Percentiles rank a stretch among this genome's conserved stretches.
Conservation (phyloP, 2,329 filamentous ascomycete species). For the Reticulascus tulasneorum region DNA sequence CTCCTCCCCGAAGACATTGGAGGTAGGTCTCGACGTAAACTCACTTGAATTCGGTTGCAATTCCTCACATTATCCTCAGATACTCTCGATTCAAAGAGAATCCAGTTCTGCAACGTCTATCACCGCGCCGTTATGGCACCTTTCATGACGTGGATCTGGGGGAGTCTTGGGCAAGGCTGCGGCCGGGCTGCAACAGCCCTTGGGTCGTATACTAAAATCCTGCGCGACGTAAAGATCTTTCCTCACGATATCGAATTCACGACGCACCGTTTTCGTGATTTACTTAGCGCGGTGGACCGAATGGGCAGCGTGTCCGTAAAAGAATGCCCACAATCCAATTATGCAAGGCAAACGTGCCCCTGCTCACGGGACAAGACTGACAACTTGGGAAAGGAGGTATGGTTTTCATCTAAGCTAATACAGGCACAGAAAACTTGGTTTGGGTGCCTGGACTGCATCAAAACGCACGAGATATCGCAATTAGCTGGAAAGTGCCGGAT, state of each 20-base stretch:
- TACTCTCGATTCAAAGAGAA: constrained; percentile 10
- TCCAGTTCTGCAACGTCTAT: constrained; percentile 11
- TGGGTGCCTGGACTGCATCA: too few species aligned
- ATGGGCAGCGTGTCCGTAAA: too few species aligned
- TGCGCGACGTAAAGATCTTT: constrained; percentile 9
- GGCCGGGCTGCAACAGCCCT: constrained; percentile 10
- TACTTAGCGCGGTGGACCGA: too few species aligned
- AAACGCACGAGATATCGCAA: too few species aligned
- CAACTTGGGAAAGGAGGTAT: too few species aligned
- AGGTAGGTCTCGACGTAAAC: constrained; percentile 2
- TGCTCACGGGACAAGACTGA: too few species aligned
- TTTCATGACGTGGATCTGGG: constrained; percentile 7
- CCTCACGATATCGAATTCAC: constrained; percentile 13
- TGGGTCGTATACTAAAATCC: constrained; percentile 9
- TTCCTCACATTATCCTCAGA: neutral
- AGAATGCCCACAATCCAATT: too few species aligned
- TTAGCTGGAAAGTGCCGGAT: too few species aligned
- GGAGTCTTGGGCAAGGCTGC: constrained; percentile 6
- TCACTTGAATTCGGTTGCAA: neutral
- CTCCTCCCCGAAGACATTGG: constrained; percentile 11
- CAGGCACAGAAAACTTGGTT: too few species aligned
- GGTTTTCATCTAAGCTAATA: too few species aligned
- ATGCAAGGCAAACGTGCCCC: too few species aligned
- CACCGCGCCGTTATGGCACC: constrained; percentile 10
- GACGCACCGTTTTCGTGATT: constrained; percentile 12